phyloP scores from a whole-genome alignment of 2,329 filamentous ascomycete genomes.

The Aspergillus novofumigatus region DNA sequence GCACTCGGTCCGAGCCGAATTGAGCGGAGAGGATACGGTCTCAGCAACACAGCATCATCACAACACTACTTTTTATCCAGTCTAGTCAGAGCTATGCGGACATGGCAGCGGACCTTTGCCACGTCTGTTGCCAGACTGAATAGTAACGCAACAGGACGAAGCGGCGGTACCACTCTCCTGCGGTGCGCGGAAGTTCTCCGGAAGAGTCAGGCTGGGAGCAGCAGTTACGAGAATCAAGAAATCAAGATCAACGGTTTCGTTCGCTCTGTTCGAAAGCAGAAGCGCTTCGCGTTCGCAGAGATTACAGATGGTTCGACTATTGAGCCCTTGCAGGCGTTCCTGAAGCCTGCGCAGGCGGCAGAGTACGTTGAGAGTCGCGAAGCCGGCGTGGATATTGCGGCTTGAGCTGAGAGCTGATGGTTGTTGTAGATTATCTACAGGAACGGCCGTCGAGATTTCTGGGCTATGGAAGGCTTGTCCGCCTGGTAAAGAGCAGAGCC shows the following conservation, averaged over 20 bases:
- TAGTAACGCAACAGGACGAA: conserved; percentile 15
- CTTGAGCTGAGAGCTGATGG: not conserved
- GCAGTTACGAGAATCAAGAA: conserved; percentile 33
- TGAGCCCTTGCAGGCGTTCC: conserved; percentile 72
- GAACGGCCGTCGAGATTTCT: conserved; percentile 70
- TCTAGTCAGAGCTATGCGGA: conserved; percentile 29
- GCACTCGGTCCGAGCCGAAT: not conserved
- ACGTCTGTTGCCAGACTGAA: conserved; percentile 34
- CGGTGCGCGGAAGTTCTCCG: conserved; percentile 39
- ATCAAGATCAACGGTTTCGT: conserved; percentile 72
- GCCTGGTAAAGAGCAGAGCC: conserved; percentile 62
- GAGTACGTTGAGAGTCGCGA: conserved; percentile 53
- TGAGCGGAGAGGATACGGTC: conserved; percentile 1
- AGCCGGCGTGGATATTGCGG: too few species aligned
- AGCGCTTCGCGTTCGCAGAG: conserved; percentile 75
- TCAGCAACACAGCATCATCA: conserved; percentile 1
- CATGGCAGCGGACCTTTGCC: conserved; percentile 38
- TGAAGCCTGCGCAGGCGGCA: conserved; percentile 66
- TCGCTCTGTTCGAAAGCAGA: conserved; percentile 80
- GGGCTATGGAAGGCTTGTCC: conserved; percentile 73
- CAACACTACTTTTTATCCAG: conserved; percentile 8
- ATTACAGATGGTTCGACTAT: conserved; percentile 84
- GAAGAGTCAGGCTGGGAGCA: conserved; percentile 22
- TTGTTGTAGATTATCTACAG: conserved; percentile 66
- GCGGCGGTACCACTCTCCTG: conserved; percentile 19